Evolutionary conservation across 768 basidiomycete genomes (phyloP), one percentile per base, ranked within the genome.

Genomic region (Boletus eberwhitei): DNA sequence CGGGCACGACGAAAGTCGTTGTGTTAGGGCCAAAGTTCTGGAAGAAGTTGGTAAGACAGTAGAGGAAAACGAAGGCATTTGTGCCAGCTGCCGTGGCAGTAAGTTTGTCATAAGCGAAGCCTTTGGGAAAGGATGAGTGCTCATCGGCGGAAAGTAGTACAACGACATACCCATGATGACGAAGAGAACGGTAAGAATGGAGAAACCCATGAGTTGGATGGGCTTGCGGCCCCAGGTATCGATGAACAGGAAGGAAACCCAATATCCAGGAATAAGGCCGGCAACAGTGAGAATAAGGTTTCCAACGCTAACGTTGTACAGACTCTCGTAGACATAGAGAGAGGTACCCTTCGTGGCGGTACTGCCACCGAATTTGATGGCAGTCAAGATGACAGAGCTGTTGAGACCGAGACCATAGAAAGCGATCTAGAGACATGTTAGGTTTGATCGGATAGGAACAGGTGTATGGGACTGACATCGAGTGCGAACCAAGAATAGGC

Each of bases 321-420:
- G 75, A 63, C 73, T 83, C 35, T 80, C 56, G 67, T 83, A 90
- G 19, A 86, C 76, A 36, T 68, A 71, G 14, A 59, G 54, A 14
- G 72, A 45, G 2, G 78, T 74, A 5, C 57, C 65, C 16, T 65
- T 59, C 11, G 53, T 8, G 7, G 49, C 59, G 5, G 11, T 39
- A 17, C 81, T 70, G 11, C 70, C 68, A 48, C 90, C 90, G 66
- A 72, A 72, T 37, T 85, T 84, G 64, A 93, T 93, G 31, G 87
- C 80, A 49, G 74, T 70, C 46, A 95, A 77, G 58, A 95, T 87
- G 66, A 85, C 83, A 35, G 82, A 78, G 4, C 85, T 88, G 73
- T 95, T 95, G 52, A 96, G 80, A 52, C 90, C 87, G 36, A 96
- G 80, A 48, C 91, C 92, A 69, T 94, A 93, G 74, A 90, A 94